A percentile compares a stretch with the other conserved stretches of the same genome.
Conservation (phyloP, 805 yeast species). For the Cyberlindnera veronae region DNA sequence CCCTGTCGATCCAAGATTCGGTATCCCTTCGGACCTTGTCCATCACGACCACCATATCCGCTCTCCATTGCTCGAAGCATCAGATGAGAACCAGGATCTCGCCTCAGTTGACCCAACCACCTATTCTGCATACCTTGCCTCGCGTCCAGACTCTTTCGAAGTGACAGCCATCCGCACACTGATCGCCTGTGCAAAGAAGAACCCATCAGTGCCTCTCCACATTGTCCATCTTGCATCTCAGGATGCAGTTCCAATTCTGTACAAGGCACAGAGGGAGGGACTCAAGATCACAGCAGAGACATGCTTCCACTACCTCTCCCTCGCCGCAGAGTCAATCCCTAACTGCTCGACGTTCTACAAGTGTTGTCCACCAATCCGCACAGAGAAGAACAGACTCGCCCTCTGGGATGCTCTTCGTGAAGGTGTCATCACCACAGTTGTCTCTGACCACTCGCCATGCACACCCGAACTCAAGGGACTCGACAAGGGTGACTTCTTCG, state of each 20-base stretch:
- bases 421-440: conserved; percentile 75
- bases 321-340: conserved; percentile 74
- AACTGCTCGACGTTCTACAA: conserved; percentile 79
- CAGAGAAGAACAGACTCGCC: conserved; percentile 62
- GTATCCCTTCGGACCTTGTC: conserved; percentile 35
- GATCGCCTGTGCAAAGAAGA: conserved; percentile 53
- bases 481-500: conserved; percentile 79
- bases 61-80: conserved; percentile 44
- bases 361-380: conserved; percentile 93
- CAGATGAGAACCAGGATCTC: conserved; percentile 37
- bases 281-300: conserved; percentile 84
- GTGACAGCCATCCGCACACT: conserved; percentile 77
- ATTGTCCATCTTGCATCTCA: conserved; percentile 89
- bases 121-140: conserved; percentile 39
- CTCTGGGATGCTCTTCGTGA: conserved; percentile 76
- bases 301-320: conserved; percentile 85
- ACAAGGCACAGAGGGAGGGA: conserved; percentile 54
- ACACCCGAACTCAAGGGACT: conserved; percentile 86
- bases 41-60: conserved; percentile 27
- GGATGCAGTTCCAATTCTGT: conserved; percentile 72
- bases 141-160: conserved; percentile 88
- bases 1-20: conserved; percentile 57
- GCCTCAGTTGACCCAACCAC: conserved; percentile 29
- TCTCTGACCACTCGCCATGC: conserved; percentile 95
- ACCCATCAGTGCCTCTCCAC: conserved; percentile 69